Evolutionary conservation across 2,329 filamentous ascomycete genomes (phyloP).

Genomic region (Arthrinium phaeospermum): DNA sequence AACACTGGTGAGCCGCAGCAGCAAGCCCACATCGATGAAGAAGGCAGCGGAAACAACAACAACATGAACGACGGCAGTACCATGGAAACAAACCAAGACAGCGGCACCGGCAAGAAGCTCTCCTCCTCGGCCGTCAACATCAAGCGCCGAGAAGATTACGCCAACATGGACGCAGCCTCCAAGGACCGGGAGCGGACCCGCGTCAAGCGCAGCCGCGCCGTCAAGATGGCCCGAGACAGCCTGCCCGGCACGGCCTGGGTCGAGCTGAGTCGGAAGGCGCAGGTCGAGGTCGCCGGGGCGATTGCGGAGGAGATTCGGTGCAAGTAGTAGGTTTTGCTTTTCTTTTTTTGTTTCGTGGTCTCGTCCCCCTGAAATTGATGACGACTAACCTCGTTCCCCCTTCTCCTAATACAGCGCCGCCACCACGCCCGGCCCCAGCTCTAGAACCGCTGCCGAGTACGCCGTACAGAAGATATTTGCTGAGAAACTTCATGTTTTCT

Average conservation of each 20-base stretch:
- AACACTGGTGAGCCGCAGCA: neutral
- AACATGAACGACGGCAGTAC: neutral
- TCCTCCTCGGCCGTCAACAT: slow-evolving; percentile 7
- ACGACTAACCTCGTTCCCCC: neutral
- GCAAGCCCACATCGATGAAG: neutral
- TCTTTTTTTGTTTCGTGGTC: neutral
- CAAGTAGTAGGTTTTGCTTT: neutral
- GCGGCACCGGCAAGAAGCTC: neutral
- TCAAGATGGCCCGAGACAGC: slow-evolving; percentile 14
- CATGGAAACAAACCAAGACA: neutral
- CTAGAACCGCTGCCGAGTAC: slow-evolving; percentile 1
- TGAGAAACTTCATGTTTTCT: neutral
- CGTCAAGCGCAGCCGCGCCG: slow-evolving; percentile 20
- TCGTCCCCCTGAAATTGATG: neutral
- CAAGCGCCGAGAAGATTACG: slow-evolving; percentile 17
- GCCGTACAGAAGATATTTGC: slow-evolving; percentile 33
- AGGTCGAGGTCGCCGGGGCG: neutral
- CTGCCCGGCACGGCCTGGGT: neutral
- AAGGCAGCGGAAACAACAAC: too few relatives aligned
- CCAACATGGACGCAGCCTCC: slow-evolving; percentile 7
- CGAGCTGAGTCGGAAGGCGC: neutral
- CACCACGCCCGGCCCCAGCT: slow-evolving; percentile 14
- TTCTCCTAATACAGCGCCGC: neutral
- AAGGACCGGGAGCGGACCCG: slow-evolving; percentile 18
- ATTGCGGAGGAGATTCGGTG: neutral